Evolutionary conservation across 2,329 filamentous ascomycete genomes (phyloP).

Genomic region (Coniochaeta sp.): DNA sequence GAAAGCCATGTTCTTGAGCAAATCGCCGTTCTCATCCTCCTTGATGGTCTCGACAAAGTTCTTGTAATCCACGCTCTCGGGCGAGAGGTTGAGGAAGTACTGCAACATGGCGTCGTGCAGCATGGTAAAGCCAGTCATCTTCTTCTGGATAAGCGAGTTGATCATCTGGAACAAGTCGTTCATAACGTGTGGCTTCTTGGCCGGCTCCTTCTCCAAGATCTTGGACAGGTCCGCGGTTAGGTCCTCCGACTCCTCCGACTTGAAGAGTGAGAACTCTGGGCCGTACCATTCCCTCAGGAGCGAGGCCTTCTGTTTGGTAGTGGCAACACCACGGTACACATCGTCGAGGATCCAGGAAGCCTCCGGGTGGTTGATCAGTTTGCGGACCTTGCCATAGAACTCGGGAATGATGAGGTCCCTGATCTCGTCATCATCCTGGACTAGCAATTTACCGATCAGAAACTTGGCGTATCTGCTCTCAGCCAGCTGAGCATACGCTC

Average conservation of each 20-base stretch:
- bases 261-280: constrained; percentile 80
- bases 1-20: constrained; percentile 93
- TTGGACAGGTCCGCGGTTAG: constrained; percentile 61
- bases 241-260: constrained; percentile 42
- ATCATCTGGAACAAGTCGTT: constrained; percentile 78
- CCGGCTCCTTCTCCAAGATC: constrained; percentile 70
- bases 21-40: constrained; percentile 81
- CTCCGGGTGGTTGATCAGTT: constrained; percentile 92
- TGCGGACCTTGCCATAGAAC: constrained; percentile 89
- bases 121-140: constrained; percentile 94
- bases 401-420: constrained; percentile 85
- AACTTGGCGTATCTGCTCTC: constrained; percentile 98
- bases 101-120: constrained; percentile 97
- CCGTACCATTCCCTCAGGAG: constrained; percentile 95
- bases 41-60: constrained; percentile 89
- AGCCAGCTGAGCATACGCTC: constrained; percentile 74
- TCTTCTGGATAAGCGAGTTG: constrained; percentile 91
- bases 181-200: constrained; percentile 84
- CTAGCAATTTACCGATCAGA: constrained; percentile 87
- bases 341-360: constrained; percentile 97
- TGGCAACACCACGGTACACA: constrained; percentile 84
- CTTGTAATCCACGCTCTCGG: constrained; percentile 71
- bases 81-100: constrained; percentile 76
- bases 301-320: constrained; percentile 74
- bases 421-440: constrained; percentile 83